These are phyloP conservation scores for Metarhizium guizhouense DNA, from an alignment of 2,329 filamentous ascomycete species.

Conservation along the genomic window DNA sequence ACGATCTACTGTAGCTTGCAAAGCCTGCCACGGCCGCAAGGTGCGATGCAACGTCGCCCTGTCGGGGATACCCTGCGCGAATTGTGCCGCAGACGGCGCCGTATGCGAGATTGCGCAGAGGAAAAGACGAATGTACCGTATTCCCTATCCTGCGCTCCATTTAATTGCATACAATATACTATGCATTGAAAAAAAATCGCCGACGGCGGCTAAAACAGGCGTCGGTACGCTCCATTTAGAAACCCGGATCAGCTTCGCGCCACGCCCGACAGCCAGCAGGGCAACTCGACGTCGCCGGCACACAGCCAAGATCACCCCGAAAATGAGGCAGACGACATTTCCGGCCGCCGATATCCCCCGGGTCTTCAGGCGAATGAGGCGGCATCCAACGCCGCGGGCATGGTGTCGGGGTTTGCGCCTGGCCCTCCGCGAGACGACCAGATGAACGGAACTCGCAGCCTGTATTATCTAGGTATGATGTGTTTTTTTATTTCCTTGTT, in stretches of 20 bases:
- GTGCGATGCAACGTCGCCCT: slow-evolving; percentile 15
- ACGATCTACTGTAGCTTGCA: slow-evolving; percentile 10
- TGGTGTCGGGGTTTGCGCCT: not conserved
- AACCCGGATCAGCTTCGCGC: not conserved
- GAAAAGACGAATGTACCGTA: slow-evolving; percentile 3
- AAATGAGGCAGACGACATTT: not conserved
- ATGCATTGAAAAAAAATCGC: too few relatives aligned
- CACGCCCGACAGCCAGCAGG: not conserved
- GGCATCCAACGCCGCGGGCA: not conserved
- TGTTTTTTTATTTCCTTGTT: not conserved
- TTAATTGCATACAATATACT: too few relatives aligned
- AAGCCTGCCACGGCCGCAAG: slow-evolving; percentile 14
- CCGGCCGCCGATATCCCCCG: not conserved
- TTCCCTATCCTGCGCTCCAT: too few relatives aligned
- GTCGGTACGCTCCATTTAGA: not conserved
- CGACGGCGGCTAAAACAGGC: too few relatives aligned
- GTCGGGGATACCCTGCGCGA: slow-evolving; percentile 14
- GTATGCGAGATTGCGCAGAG: slow-evolving; percentile 10
- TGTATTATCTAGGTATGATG: not conserved
- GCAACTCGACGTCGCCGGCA: not conserved
- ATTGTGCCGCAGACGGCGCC: slow-evolving; percentile 13
- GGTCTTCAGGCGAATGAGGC: not conserved
- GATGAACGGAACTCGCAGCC: not conserved
- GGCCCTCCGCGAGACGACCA: not conserved
- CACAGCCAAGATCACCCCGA: not conserved